A percentile compares a stretch with the other conserved stretches of the same genome.
Evolutionary conservation across 192 early-diverging fungal genomes (phyloP).

Genomic region (Podila horticola): DNA sequence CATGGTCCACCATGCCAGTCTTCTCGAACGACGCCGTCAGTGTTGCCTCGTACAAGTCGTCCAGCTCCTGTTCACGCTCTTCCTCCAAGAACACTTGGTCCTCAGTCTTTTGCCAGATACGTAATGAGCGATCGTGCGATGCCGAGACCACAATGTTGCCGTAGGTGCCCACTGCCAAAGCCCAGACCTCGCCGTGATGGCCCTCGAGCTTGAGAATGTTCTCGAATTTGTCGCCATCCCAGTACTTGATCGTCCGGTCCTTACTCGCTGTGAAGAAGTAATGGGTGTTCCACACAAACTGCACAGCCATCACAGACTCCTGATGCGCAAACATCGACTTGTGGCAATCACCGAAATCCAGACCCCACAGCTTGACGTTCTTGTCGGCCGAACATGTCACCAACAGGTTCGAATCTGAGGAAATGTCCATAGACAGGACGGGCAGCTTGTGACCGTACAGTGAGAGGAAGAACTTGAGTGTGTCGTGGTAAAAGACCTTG

Average conservation of each 20-base stretch:
- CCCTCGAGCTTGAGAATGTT: slow-evolving; percentile 93
- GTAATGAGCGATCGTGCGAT: slow-evolving; percentile 94
- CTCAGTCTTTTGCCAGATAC: slow-evolving; percentile 97
- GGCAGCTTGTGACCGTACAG: slow-evolving; percentile 98
- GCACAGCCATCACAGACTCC: slow-evolving; percentile 87
- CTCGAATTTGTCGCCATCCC: slow-evolving; percentile 98
- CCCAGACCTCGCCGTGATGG: slow-evolving; percentile 95
- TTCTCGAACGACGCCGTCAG: slow-evolving; percentile 74
- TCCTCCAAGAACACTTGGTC: slow-evolving; percentile 94
- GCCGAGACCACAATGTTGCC: slow-evolving; percentile 90
- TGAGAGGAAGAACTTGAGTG: slow-evolving; percentile 97
- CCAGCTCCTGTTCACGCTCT: slow-evolving; percentile 94
- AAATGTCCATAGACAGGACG: slow-evolving; percentile 99
- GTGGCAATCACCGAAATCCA: slow-evolving; percentile 99
- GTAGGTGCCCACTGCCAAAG: slow-evolving; percentile 88
- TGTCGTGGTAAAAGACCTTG: slow-evolving; percentile 96
- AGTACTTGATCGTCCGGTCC: slow-evolving; percentile 92
- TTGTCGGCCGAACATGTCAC: slow-evolving; percentile 97
- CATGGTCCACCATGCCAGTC: slow-evolving; percentile 53
- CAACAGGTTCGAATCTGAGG: slow-evolving; percentile 90
- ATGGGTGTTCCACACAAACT: slow-evolving; percentile 95
- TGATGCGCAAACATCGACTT: slow-evolving; percentile 93
- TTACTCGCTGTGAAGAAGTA: slow-evolving; percentile 95
- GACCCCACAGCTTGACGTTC: slow-evolving; percentile 98
- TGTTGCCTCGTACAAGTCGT: slow-evolving; percentile 87